phyloP scores from a whole-genome alignment of 495 filamentous ascomycete genomes.

The Darksidea phi region DNA sequence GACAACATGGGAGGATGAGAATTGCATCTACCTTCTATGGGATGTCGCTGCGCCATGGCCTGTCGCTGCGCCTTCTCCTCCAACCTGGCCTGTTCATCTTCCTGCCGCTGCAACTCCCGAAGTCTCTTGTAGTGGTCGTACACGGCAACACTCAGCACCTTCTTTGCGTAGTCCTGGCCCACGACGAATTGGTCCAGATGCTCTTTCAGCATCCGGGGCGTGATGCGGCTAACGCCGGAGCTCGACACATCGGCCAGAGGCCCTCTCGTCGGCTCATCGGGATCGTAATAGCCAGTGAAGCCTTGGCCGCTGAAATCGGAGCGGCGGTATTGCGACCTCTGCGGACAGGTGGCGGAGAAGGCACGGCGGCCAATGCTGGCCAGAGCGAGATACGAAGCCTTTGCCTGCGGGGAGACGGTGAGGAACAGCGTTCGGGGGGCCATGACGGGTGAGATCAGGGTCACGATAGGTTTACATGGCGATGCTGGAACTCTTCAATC shows the following conservation, averaged over 20 bases:
- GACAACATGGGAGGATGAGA: slow-evolving; percentile 6
- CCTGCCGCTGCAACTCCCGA: slow-evolving; percentile 69
- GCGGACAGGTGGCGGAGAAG: slow-evolving; percentile 12
- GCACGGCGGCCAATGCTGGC: slow-evolving; percentile 38
- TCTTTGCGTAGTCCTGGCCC: slow-evolving; percentile 94
- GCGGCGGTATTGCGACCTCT: slow-evolving; percentile 52
- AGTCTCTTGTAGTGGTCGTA: slow-evolving; percentile 95
- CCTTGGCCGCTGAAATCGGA: slow-evolving; percentile 64
- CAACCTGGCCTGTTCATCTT: slow-evolving; percentile 73
- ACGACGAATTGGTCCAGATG: slow-evolving; percentile 96
- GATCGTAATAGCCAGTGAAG: slow-evolving; percentile 76
- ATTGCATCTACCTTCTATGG: slow-evolving; percentile 53
- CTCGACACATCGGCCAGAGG: slow-evolving; percentile 38
- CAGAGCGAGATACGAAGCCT: slow-evolving; percentile 46
- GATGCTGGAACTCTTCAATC: not conserved
- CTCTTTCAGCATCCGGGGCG: slow-evolving; percentile 79
- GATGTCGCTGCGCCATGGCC: slow-evolving; percentile 48
- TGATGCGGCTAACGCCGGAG: slow-evolving; percentile 51
- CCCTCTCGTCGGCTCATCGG: slow-evolving; percentile 52
- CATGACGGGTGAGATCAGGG: slow-evolving; percentile 4
- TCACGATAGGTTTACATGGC: slow-evolving; percentile 9
- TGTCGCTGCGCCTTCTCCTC: slow-evolving; percentile 51
- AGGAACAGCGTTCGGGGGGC: slow-evolving; percentile 11
- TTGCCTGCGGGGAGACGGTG: slow-evolving; percentile 39
- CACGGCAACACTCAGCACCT: slow-evolving; percentile 87